Conservation (phyloP, 371 early-diverging fungal genomes). For the Nematocida sp. region DNA sequence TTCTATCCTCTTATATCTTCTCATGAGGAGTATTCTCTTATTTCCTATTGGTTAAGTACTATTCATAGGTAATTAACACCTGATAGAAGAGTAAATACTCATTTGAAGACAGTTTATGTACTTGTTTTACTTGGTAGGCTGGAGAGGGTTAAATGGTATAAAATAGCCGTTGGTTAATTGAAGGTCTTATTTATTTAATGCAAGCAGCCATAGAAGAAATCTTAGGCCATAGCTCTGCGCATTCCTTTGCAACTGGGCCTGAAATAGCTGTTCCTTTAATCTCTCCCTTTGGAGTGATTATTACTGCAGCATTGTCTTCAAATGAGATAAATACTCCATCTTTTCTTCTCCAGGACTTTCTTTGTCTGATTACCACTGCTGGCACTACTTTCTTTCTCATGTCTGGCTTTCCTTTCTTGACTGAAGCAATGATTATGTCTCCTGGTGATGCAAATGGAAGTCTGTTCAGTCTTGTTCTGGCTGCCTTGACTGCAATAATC, state of each 20-base stretch:
- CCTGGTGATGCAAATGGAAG: conserved; percentile 97
- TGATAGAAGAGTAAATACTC: too few species aligned
- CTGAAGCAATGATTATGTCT: conserved; percentile 96
- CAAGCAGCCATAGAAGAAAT: conserved; percentile 78
- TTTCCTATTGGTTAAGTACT: not conserved
- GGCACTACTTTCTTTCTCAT: conserved; percentile 98
- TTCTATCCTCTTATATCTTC: not conserved
- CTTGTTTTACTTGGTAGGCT: too few species aligned
- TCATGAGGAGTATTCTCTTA: not conserved
- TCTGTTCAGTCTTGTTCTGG: conserved; percentile 90
- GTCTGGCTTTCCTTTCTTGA: conserved; percentile 99
- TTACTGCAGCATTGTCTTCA: conserved; percentile 91
- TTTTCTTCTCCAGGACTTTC: conserved; percentile 94
- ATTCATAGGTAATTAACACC: not conserved
- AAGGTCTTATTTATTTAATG: conserved; percentile 40
- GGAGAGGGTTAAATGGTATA: too few species aligned
- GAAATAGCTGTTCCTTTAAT: conserved; percentile 99
- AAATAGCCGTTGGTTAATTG: too few species aligned
- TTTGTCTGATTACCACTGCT: conserved; percentile 96
- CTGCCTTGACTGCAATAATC: conserved; percentile 91
- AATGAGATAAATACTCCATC: conserved; percentile 97
- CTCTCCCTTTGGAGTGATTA: conserved; percentile 98
- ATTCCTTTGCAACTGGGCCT: conserved; percentile 99
- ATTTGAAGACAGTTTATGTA: too few species aligned
- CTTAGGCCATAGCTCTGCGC: conserved; percentile 99